A percentile compares a stretch with the other conserved stretches of the same genome.
These are phyloP conservation scores for Chytriomyces sp. DNA, from an alignment of 192 early-diverging fungal species.

Conservation along the genomic window DNA sequence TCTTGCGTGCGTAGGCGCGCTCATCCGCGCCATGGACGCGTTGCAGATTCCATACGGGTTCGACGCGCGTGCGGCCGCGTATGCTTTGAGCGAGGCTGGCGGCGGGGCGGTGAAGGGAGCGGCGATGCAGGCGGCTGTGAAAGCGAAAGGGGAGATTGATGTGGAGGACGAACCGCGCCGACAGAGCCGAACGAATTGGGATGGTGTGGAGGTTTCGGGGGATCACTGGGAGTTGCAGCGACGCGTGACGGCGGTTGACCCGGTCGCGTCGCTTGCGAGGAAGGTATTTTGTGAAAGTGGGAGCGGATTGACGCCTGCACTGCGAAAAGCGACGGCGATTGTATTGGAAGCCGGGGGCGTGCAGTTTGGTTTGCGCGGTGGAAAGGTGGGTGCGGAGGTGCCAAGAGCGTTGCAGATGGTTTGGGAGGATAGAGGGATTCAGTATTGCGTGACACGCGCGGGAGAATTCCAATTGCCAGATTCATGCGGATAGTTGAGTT, in stretches of 20 bases:
- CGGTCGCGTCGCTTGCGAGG: no score
- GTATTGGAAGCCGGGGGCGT: neutral
- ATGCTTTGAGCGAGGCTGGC: neutral
- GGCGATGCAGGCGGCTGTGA: neutral
- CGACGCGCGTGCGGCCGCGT: neutral
- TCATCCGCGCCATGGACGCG: constrained; percentile 35
- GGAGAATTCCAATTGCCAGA: constrained; percentile 9
- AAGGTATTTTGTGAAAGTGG: no score
- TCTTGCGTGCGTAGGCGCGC: constrained; percentile 21
- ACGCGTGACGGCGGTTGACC: no score
- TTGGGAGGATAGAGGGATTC: constrained; percentile 17
- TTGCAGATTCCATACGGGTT: constrained; percentile 25
- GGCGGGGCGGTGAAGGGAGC: neutral
- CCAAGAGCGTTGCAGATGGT: neutral
- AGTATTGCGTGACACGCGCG: neutral
- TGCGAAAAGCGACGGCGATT: no score
- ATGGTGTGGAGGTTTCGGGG: no score
- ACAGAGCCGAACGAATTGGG: no score
- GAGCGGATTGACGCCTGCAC: no score
- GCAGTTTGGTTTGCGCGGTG: neutral
- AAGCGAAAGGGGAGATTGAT: constrained; percentile 10
- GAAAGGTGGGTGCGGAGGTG: neutral
- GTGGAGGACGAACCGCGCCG: no score
- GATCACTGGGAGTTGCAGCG: no score
- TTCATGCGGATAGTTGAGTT: constrained; percentile 16